These are phyloP conservation scores for Pisolithus microcarpus DNA, from an alignment of 768 basidiomycete genomes.

Conservation along the genomic window DNA sequence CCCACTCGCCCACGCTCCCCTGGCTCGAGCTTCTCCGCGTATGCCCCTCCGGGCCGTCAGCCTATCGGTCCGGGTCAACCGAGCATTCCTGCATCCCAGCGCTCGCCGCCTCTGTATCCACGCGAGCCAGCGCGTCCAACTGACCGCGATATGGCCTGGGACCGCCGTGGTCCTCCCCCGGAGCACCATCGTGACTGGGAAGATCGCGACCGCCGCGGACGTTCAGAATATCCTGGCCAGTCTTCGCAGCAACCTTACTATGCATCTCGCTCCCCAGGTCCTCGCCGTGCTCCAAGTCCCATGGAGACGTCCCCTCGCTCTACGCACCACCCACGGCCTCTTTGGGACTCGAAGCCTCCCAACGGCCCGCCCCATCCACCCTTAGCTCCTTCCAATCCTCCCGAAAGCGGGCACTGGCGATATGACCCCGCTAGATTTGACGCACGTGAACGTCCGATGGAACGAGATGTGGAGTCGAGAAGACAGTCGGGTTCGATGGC, in stretches of 20 bases:
- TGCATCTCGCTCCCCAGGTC: slow-evolving; percentile 29
- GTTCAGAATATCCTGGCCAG: slow-evolving; percentile 30
- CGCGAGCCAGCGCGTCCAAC: slow-evolving; percentile 41
- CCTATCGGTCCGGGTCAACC: slow-evolving; percentile 48
- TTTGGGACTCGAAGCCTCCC: slow-evolving; percentile 59
- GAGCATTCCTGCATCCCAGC: slow-evolving; percentile 38
- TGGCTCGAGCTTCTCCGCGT: slow-evolving; percentile 39
- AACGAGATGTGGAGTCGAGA: slow-evolving; percentile 30
- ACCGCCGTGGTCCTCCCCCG: slow-evolving; percentile 43
- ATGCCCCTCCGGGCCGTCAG: slow-evolving; percentile 41
- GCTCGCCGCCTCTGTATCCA: slow-evolving; percentile 54
- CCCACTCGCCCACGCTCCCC: slow-evolving; percentile 43
- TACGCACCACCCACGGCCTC: slow-evolving; percentile 31
- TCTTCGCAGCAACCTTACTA: slow-evolving; percentile 28
- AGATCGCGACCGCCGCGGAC: slow-evolving; percentile 32
- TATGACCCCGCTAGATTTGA: slow-evolving; percentile 59
- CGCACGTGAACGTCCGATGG: slow-evolving; percentile 33
- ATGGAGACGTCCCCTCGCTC: slow-evolving; percentile 58
- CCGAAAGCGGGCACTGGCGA: slow-evolving; percentile 42
- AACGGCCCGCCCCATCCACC: slow-evolving; percentile 23
- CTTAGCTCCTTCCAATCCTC: slow-evolving; percentile 30
- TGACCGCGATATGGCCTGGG: slow-evolving; percentile 55
- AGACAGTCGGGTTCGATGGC: slow-evolving; percentile 34
- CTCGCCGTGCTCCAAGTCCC: slow-evolving; percentile 41
- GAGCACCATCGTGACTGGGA: slow-evolving; percentile 49